Conservation (phyloP, 2,329 filamentous ascomycete genomes). For the Thyridium curvatum region DNA sequence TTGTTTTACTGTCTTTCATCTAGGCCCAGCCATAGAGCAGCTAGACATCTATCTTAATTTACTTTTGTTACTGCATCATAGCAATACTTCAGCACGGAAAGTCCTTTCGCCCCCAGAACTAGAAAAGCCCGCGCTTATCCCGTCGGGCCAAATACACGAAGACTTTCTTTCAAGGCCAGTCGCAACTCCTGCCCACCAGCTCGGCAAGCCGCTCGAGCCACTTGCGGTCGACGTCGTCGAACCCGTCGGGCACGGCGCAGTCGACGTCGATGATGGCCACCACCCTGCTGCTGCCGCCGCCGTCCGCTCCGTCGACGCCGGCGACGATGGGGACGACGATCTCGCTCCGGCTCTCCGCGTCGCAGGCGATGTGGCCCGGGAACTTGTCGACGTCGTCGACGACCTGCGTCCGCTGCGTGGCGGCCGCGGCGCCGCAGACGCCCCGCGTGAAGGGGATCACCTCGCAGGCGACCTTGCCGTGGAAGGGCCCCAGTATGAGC, state of each 20-base stretch:
- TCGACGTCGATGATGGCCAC: conserved; percentile 73
- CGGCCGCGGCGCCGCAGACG: conserved; percentile 68
- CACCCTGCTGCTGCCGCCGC: conserved; percentile 15
- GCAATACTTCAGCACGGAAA: too few relatives aligned
- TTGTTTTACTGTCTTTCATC: too few relatives aligned
- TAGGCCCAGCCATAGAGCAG: too few relatives aligned
- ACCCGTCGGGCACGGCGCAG: conserved; percentile 60
- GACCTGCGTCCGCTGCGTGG: conserved; percentile 55
- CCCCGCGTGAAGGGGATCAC: conserved; percentile 67
- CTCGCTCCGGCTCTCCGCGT: conserved; percentile 69
- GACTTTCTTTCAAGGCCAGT: conserved; percentile 59
- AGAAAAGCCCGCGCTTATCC: too few relatives aligned
- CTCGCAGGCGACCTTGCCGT: conserved; percentile 76
- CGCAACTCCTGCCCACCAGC: conserved; percentile 53
- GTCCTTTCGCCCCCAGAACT: too few relatives aligned
- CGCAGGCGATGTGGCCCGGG: conserved; percentile 77
- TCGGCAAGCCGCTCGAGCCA: conserved; percentile 61
- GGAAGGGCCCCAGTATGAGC: conserved; percentile 73
- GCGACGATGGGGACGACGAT: conserved; percentile 69
- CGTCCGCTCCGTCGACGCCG: conserved; percentile 16
- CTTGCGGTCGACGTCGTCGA: conserved; percentile 60
- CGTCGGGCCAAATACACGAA: too few relatives aligned
- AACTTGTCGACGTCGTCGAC: conserved; percentile 67
- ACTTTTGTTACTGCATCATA: too few relatives aligned
- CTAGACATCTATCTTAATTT: too few relatives aligned